Evolutionary conservation across 2,329 filamentous ascomycete species (phyloP).

Genomic region (Fusarium incarnatum): DNA sequence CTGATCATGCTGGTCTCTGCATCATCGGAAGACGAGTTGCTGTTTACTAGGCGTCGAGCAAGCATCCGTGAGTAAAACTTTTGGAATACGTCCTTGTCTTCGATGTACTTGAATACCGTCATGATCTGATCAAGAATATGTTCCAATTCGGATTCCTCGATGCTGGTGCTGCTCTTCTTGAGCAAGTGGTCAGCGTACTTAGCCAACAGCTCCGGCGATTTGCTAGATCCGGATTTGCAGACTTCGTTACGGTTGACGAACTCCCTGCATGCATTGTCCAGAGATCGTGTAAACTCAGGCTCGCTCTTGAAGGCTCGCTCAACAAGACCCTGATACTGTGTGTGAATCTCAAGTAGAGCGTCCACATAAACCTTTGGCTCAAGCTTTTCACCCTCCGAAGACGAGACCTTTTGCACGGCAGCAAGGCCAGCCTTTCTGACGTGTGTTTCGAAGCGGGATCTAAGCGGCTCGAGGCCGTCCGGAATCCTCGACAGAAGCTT

Average conservation of each 20-base stretch:
- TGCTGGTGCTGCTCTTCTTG: constrained; percentile 91
- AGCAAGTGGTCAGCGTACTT: constrained; percentile 95
- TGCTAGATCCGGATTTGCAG: constrained; percentile 92
- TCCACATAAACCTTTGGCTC: constrained; percentile 98
- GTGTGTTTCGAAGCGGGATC: constrained; percentile 89
- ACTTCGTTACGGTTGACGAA: constrained; percentile 98
- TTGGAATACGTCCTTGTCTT: constrained; percentile 99
- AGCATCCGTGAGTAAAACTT: constrained; percentile 99
- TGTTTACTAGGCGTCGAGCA: constrained; percentile 92
- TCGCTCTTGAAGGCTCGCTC: constrained; percentile 94
- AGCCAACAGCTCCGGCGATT: constrained; percentile 92
- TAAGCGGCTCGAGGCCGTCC: constrained; percentile 89
- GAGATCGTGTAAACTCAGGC: constrained; percentile 93
- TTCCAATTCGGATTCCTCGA: constrained; percentile 94
- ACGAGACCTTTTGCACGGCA: constrained; percentile 90
- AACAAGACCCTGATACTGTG: constrained; percentile 90
- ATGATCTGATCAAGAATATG: constrained; percentile 91
- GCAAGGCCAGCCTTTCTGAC: constrained; percentile 89
- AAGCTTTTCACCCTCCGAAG: constrained; percentile 85
- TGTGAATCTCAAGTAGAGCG: constrained; percentile 92
- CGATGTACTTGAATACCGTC: constrained; percentile 99
- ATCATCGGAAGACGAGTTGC: constrained; percentile 94
- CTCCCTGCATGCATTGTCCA: constrained; percentile 97
- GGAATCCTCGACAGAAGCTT: constrained; percentile 88
- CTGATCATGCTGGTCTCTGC: constrained; percentile 99